Percentiles rank a stretch among this genome's conserved stretches.
Evolutionary conservation across 345 rosid species (phyloP).

Genomic region (Clausena lansium): DNA sequence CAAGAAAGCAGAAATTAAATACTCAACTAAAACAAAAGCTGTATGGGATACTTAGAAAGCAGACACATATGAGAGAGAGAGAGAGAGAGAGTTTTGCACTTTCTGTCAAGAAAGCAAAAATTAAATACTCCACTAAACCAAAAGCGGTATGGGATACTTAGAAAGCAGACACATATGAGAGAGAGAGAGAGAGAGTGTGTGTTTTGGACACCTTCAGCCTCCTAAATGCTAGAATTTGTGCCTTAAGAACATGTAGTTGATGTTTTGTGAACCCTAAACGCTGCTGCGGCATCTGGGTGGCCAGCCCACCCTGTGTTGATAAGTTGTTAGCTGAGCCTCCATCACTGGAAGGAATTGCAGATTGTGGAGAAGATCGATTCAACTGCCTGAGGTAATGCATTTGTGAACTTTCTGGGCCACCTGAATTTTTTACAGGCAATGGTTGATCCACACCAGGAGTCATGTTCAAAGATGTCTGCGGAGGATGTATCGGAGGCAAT

Average conservation of each 20-base stretch:
- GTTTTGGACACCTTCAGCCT: slow-evolving; percentile 97
- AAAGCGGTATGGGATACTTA: background rate
- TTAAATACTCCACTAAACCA: slow-evolving; percentile 5
- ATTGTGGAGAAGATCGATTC: slow-evolving; percentile 57
- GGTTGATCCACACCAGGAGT: slow-evolving; percentile 54
- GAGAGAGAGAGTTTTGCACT: slow-evolving; percentile 33
- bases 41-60: background rate
- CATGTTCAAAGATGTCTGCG: slow-evolving; percentile 56
- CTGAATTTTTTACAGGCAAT: slow-evolving; percentile 48
- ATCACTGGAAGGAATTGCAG: slow-evolving; percentile 48
- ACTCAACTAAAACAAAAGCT: background rate
- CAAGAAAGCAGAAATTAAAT: slow-evolving; percentile 27
- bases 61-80: background rate
- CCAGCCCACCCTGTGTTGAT: slow-evolving; percentile 50
- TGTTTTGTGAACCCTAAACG: slow-evolving; percentile 79
- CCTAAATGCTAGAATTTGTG: slow-evolving; percentile 94
- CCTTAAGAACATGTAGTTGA: slow-evolving; percentile 96
- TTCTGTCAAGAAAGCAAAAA: slow-evolving; percentile 52
- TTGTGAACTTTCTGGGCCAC: slow-evolving; percentile 56
- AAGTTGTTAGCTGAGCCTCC: slow-evolving; percentile 38
- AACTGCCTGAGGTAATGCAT: slow-evolving; percentile 63
- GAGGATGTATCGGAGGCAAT: slow-evolving; percentile 61
- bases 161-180: background rate
- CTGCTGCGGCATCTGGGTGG: slow-evolving; percentile 56
- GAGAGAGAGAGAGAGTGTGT: slow-evolving; percentile 15